Evolutionary conservation across 1,284 basidiomycete species (phyloP).

Genomic region (Ceratobasidium sp.): DNA sequence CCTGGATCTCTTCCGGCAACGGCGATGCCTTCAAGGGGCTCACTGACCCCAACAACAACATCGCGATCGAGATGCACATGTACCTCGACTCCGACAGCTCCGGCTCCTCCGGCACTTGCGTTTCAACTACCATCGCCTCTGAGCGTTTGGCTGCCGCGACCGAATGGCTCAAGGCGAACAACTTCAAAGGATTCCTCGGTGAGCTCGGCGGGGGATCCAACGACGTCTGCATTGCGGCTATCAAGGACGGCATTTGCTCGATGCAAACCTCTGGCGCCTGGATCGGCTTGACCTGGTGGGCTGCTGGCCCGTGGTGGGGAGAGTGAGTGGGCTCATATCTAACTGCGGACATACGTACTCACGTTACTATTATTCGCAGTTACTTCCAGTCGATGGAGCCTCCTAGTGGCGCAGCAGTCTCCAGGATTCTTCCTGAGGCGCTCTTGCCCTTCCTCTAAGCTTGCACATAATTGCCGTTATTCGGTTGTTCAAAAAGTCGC

Average conservation of each 20-base stretch:
- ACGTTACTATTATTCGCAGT: background rate
- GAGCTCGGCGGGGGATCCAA: slow-evolving; percentile 74
- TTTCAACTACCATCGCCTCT: slow-evolving; percentile 70
- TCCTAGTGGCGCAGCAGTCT: slow-evolving; percentile 42
- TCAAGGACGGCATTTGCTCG: slow-evolving; percentile 69
- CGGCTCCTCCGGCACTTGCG: slow-evolving; percentile 68
- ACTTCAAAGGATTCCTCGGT: slow-evolving; percentile 74
- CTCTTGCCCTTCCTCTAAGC: slow-evolving; percentile 47
- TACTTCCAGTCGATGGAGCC: slow-evolving; percentile 39
- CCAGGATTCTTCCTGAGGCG: slow-evolving; percentile 44
- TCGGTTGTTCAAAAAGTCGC: too few relatives aligned
- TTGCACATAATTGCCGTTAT: too few relatives aligned
- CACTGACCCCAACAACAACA: slow-evolving; percentile 72
- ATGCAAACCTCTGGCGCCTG: slow-evolving; percentile 73
- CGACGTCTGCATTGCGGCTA: slow-evolving; percentile 64
- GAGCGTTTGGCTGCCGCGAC: slow-evolving; percentile 70
- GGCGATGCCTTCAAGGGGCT: slow-evolving; percentile 66
- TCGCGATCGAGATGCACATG: slow-evolving; percentile 77
- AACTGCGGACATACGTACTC: too few relatives aligned
- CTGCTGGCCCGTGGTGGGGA: slow-evolving; percentile 47
- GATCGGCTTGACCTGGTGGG: slow-evolving; percentile 61
- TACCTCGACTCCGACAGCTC: slow-evolving; percentile 77
- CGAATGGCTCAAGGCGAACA: slow-evolving; percentile 69
- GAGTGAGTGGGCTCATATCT: too few relatives aligned
- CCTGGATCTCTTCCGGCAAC: slow-evolving; percentile 70